Base-by-base conservation (phyloP, 768 basidiomycete species). In the Mycena indigotica region DNA sequence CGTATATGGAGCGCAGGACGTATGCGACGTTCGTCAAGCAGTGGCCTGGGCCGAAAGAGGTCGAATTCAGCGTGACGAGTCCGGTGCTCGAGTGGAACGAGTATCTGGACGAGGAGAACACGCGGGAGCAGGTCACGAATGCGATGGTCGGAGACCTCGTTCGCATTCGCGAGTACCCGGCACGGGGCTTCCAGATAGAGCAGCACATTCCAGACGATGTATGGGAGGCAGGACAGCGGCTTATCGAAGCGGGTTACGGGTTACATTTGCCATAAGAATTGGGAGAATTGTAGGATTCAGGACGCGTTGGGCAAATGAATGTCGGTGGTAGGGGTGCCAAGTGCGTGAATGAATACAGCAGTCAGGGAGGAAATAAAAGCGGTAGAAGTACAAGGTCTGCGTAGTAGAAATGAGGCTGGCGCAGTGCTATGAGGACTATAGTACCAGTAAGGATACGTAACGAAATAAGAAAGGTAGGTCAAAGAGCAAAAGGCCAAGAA, bases 1-100 rank as follows among this genome's bases (percentile, higher is more conserved):
- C 63, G 41, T 64, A 64, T 35, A 64, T 64, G 63, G 63, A 64
- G 56, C 56, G 63, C 29, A 29, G 63, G 28, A 64, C 63, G 50
- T 64, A 53, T 23, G 63, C 63, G 41, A 64, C 63, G 26, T 64
- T 64, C 45, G 50, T 52, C 39, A 57, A 57, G 56, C 63, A 64
- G 50, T 64, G 63, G 63, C 63, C 61, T 10, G 29, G 30, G 17
- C 15, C 28, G 29, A 53, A 28, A 5, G 44, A 49, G 13, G 40
- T 5, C 5, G 49, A 23, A 44, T 60, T 64, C 25, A 46, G 32
- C 15, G 63, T 64, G 40, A 60, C 63, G 44, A 60, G 59, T 29
- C 63, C 59, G n/a, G 49, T 19, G 44, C 10, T 64, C 29, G 56
- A 49, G 38, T 64, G 58, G 58, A 45, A 52, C 6, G 56, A 55